Evolutionary conservation across 257 asterid genomes (phyloP).

Genomic region (Misopates orontium): DNA sequence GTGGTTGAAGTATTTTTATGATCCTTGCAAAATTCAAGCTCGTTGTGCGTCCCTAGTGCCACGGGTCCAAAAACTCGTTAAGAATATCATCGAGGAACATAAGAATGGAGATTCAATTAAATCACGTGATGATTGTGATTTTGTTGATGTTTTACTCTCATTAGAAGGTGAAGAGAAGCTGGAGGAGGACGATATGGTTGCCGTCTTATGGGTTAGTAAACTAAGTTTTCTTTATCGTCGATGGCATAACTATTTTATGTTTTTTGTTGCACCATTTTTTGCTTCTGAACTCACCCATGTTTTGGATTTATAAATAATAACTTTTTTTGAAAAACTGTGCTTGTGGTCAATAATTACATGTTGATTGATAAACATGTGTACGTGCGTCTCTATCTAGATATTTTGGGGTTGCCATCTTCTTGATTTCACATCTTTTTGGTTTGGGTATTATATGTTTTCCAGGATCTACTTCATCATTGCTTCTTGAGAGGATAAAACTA

Average conservation of each 20-base stretch:
- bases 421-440: too few species aligned
- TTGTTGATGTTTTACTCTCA: constrained; percentile 54
- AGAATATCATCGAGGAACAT: constrained; percentile 43
- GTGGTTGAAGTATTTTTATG: constrained; percentile 49
- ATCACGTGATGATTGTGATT: constrained; percentile 30
- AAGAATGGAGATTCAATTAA: constrained; percentile 5
- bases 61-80: constrained; percentile 42
- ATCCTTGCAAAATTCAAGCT: constrained; percentile 42
- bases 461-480: too few species aligned
- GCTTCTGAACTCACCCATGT: background rate
- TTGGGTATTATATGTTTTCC: too few species aligned
- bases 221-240: too few species aligned
- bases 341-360: too few species aligned
- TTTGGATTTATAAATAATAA: too few species aligned
- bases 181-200: constrained; percentile 53
- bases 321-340: too few species aligned
- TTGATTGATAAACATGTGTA: too few species aligned
- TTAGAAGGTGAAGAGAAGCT: constrained; percentile 53
- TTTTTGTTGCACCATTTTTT: background rate
- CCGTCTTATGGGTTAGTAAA: constrained; percentile 58
- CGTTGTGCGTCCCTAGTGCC: constrained; percentile 43
- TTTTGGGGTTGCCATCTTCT: too few species aligned
- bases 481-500: too few species aligned
- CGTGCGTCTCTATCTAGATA: too few species aligned
- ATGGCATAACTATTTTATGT: background rate